Evolutionary conservation across 371 early-diverging fungal genomes (phyloP), one percentile per base, ranked within the genome.

Genomic region (Mucor irregularis): DNA sequence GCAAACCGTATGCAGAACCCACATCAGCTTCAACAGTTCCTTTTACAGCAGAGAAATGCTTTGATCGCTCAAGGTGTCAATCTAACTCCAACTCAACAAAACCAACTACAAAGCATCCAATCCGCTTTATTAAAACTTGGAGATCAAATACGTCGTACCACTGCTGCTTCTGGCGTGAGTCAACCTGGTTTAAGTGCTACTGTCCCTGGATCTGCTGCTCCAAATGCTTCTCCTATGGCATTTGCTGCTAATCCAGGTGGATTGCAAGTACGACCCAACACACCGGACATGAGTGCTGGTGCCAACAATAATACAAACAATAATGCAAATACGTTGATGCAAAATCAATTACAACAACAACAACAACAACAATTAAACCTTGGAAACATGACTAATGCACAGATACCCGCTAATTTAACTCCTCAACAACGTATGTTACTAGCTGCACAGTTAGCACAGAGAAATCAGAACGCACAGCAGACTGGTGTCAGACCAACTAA

Each of bases 341-440:
- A 60, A 46, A 38, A 34, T 26, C 39, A 49, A 33, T n/a, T 33
- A 14, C 50, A 51, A 45, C 48, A 22, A 48, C 56, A 26, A 24
- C 58, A 57, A 22, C 46, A 46, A 35, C 45, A 30, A 11, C 62
- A 58, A 24, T 22, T 58, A 5, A 53, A 58, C 26, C 39, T 54
- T 17, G 53, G 34, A 14, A 49, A 44, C 24, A 42, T 61, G 24
- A 49, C 49, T 17, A 43, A 35, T 14, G 39, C 51, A 9, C 63
- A 63, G 6, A 56, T 64, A 59, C 64, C 64, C 43, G 48, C 55
- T 22, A 64, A 64, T 59, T 45, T 64, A 14, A 64, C 64, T 0
- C 56, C 59, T 22, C 64, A 64, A 13, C 59, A 58, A 29, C 54
- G 64, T 10, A 58, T 64, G 64, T 17, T 64, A 1, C 28, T 64